Percentiles rank a stretch among this genome's conserved stretches.
These are phyloP conservation scores for Aureobasidium uvarum DNA, from an alignment of 2,329 filamentous ascomycete genomes.

Conservation along the genomic window DNA sequence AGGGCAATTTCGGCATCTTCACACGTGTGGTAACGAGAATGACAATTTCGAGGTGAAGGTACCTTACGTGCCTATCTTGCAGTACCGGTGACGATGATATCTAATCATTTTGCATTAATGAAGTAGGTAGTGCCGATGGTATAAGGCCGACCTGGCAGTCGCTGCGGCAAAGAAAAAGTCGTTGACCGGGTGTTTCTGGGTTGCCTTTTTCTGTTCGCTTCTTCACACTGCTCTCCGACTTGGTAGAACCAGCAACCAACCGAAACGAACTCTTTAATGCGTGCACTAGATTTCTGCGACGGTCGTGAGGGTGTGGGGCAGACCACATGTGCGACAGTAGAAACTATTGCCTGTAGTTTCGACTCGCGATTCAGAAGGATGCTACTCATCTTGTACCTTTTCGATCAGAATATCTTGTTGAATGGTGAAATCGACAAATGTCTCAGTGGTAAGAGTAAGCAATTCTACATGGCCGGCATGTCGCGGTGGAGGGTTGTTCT, in stretches of 20 bases:
- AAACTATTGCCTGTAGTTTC: conserved; percentile 18
- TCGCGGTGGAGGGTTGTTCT: not conserved
- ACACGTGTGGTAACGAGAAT: not conserved
- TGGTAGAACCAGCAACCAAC: not conserved
- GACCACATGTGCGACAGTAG: not conserved
- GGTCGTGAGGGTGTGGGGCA: not conserved
- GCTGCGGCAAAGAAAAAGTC: not conserved
- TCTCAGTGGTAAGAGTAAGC: conserved; percentile 1
- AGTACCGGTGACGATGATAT: not conserved
- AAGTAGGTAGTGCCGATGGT: not conserved
- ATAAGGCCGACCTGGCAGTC: conserved; percentile 7
- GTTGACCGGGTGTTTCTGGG: conserved; percentile 21
- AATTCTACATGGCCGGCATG: not conserved
- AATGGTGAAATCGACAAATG: conserved; percentile 12
- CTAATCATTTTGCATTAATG: not conserved
- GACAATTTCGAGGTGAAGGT: not conserved
- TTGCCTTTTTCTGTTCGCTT: conserved; percentile 1
- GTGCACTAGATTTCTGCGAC: not conserved
- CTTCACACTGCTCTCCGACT: not conserved
- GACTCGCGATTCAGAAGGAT: not conserved
- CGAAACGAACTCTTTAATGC: not conserved
- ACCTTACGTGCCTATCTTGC: not conserved
- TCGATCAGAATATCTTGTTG: not conserved
- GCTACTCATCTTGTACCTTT: not conserved
- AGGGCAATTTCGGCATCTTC: not conserved